These are phyloP conservation scores for Astrothelium subdiscretum DNA, from an alignment of 495 filamentous ascomycete genomes.

Conservation along the genomic window DNA sequence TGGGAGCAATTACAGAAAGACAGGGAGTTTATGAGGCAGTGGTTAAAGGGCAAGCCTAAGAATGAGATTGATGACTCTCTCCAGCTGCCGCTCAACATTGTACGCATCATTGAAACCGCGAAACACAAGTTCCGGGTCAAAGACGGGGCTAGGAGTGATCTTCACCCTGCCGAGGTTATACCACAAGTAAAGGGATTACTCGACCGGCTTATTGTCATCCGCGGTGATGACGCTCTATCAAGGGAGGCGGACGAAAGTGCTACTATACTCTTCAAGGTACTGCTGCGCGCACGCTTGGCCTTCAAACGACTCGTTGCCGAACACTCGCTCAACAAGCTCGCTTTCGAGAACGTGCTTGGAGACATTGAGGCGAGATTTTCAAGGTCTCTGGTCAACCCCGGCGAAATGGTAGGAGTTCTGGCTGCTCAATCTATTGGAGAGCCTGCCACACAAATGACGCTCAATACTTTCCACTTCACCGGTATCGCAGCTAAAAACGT, in stretches of 20 bases:
- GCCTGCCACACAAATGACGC: constrained; percentile 96
- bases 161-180: constrained; percentile 83
- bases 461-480: constrained; percentile 99
- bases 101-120: constrained; percentile 80
- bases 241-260: constrained; percentile 78
- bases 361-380: constrained; percentile 81
- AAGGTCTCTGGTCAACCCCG: constrained; percentile 67
- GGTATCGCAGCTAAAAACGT: constrained; percentile 99
- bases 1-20: constrained; percentile 67
- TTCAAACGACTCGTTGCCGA: constrained; percentile 82
- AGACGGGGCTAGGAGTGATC: constrained; percentile 68
- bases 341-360: constrained; percentile 85
- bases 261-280: constrained; percentile 81
- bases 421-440: constrained; percentile 98
- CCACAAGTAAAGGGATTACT: constrained; percentile 66
- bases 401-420: constrained; percentile 97
- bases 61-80: constrained; percentile 63
- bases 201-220: constrained; percentile 67
- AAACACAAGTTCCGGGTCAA: constrained; percentile 85
- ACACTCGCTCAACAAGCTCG: constrained; percentile 76
- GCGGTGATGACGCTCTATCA: constrained; percentile 71
- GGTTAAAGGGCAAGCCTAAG: constrained; percentile 29
- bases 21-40: constrained; percentile 59
- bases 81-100: constrained; percentile 84
- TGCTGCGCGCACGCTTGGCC: constrained; percentile 76